Conservation (phyloP, 2,329 filamentous ascomycete genomes). For the Cytospora leucostoma region DNA sequence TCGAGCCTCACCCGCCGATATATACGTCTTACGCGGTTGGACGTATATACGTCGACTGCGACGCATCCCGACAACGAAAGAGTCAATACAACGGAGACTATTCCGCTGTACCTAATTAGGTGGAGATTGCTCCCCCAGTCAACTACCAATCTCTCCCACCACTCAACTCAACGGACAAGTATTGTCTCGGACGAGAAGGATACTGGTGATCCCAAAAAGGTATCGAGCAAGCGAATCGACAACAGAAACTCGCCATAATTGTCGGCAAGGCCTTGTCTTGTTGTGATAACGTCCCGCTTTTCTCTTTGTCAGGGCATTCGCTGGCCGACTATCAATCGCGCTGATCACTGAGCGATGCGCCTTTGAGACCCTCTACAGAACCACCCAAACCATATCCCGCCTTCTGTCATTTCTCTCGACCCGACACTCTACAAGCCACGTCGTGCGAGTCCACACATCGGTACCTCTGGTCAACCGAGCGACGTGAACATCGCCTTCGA, state of each 20-base stretch:
- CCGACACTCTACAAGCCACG: constrained; percentile 11
- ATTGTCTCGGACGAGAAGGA: neutral
- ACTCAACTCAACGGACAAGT: constrained; percentile 8
- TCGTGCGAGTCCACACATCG: constrained; percentile 8
- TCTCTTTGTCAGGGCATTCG: constrained; percentile 28
- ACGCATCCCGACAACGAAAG: neutral
- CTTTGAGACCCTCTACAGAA: constrained; percentile 17
- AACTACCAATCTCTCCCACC: neutral
- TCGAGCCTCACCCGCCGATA: neutral
- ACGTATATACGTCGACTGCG: neutral
- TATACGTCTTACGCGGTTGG: neutral
- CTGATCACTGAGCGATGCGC: constrained; percentile 22
- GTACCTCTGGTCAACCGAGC: constrained; percentile 17
- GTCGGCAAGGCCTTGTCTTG: constrained; percentile 25
- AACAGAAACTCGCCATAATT: constrained; percentile 10
- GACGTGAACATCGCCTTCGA: constrained; percentile 1
- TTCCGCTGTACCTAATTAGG: neutral
- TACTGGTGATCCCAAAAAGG: neutral
- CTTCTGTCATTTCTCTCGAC: constrained; percentile 22
- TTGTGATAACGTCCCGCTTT: constrained; percentile 30
- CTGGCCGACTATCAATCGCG: constrained; percentile 26
- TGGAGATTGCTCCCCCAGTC: neutral
- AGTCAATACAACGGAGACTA: neutral
- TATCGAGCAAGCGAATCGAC: constrained; percentile 17
- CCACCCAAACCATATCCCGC: constrained; percentile 20